Base-by-base conservation (phyloP, 805 yeast genomes). In the Saccharomycopsis guyanensis region DNA sequence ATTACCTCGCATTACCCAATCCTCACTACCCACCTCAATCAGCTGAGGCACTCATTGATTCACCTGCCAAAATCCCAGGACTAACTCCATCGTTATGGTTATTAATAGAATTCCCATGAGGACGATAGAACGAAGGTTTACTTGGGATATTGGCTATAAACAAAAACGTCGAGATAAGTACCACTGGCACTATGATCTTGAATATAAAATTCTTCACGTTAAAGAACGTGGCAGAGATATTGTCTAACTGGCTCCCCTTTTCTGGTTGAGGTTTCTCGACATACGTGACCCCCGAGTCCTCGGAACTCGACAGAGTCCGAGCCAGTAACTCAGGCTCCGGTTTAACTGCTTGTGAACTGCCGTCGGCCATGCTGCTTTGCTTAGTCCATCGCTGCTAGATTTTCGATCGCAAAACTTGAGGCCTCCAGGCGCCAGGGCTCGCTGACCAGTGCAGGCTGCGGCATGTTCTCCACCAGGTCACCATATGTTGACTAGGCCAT, bases 131-230 rank as follows among this genome's bases (percentile, higher is more conserved):
- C 23, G 39, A 22, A 3, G 46, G 36, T 31, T 46, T 37, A 19
- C 31, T 42, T n/a, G 40, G 41, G 13, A 48, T 29, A 6, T 24
- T 34, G 15, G 16, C 19, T 4, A 48, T 23, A 29, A 48, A 48
- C 3, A 49, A n/a, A 16, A 45, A 41, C 3, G 52, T 49, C 3
- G 46, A 35, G 3, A 49, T 5, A 29, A 49, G 34, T 19, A 49
- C 46, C 15, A 49, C 43, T 2, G 52, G 52, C 12, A 49, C 49
- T 25, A 49, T 49, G 19, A 49, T 37, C 29, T 49, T 49, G 22
- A 49, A 49, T 8, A 49, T 46, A 33, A 45, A 49, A n/a, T 42
- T 49, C 38, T 49, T 49, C 8, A 45, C 50, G 31, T 33, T 41
- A 24, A 49, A 49, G 25, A 49, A 45, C 16, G 48, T 27, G 12